Conservation (phyloP, 306 rosid genomes). For the Alnus rubra region DNA sequence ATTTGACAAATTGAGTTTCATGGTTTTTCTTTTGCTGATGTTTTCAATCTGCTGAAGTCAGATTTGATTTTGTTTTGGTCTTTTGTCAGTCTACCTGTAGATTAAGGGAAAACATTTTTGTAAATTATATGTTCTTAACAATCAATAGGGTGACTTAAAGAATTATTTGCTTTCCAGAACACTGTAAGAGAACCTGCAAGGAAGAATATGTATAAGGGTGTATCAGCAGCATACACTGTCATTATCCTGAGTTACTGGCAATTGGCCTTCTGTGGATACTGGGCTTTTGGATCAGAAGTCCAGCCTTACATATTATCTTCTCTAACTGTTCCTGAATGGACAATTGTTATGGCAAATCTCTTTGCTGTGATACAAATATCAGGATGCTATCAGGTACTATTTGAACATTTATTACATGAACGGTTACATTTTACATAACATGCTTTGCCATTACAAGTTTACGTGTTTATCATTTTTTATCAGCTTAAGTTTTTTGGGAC, state of each 20-base stretch:
- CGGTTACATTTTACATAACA: neutral
- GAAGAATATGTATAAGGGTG: conserved; percentile 68
- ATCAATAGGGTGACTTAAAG: conserved; percentile 1
- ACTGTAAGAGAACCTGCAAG: conserved; percentile 68
- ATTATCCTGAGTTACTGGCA: conserved; percentile 69
- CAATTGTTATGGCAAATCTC: conserved; percentile 70
- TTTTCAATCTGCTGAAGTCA: neutral
- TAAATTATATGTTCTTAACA: neutral
- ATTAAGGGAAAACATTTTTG: neutral
- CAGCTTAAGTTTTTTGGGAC: too few species aligned
- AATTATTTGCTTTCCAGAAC: conserved; percentile 42
- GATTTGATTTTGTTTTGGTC: neutral
- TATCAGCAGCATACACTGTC: conserved; percentile 64
- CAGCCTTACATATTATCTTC: conserved; percentile 66
- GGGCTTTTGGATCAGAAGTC: conserved; percentile 83
- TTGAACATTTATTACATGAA: neutral
- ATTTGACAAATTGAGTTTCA: neutral
- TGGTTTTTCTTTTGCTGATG: neutral
- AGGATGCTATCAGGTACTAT: conserved; percentile 73
- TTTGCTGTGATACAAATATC: conserved; percentile 75
- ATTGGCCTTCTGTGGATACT: conserved; percentile 60
- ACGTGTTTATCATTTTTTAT: neutral
- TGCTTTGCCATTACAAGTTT: neutral
- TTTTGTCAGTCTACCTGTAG: neutral
- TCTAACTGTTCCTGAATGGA: conserved; percentile 63